Conservation (phyloP, 1,139 yeast species). For the Yamadazyma friedrichii region DNA sequence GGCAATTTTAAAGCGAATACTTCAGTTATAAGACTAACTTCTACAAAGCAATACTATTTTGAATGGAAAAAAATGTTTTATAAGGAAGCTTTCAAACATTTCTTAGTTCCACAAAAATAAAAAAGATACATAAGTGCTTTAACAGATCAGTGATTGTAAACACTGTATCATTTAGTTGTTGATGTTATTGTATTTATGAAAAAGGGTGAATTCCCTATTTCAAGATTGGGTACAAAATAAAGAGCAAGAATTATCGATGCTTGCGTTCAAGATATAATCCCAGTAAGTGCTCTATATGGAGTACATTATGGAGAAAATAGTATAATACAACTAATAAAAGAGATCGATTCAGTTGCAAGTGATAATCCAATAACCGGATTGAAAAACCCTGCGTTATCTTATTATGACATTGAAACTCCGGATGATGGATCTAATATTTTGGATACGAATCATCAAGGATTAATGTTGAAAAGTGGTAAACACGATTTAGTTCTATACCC, state of each 20-base stretch:
- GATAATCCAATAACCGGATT: constrained; percentile 45
- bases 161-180: constrained; percentile 70
- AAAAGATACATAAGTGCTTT: no score
- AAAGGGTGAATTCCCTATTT: constrained; percentile 62
- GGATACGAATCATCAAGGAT: constrained; percentile 28
- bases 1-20: no score
- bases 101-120: no score
- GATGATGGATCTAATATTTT: constrained; percentile 29
- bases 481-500: constrained; percentile 2
- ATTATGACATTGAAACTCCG: constrained; percentile 32
- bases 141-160: constrained; percentile 63
- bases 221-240: constrained; percentile 73
- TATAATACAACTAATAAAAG: constrained; percentile 54
- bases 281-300: constrained; percentile 43
- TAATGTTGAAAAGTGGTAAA: constrained; percentile 26
- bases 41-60: no score
- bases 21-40: no score
- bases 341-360: constrained; percentile 43
- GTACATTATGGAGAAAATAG: constrained; percentile 67
- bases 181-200: constrained; percentile 83
- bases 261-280: constrained; percentile 50
- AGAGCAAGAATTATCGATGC: constrained; percentile 66
- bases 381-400: constrained; percentile 44
- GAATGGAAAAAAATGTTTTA: no score
- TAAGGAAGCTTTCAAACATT: no score